A percentile compares a stretch with the other conserved stretches of the same genome.
Conservation (phyloP, 2,329 filamentous ascomycete species). For the Monascus ruber region DNA sequence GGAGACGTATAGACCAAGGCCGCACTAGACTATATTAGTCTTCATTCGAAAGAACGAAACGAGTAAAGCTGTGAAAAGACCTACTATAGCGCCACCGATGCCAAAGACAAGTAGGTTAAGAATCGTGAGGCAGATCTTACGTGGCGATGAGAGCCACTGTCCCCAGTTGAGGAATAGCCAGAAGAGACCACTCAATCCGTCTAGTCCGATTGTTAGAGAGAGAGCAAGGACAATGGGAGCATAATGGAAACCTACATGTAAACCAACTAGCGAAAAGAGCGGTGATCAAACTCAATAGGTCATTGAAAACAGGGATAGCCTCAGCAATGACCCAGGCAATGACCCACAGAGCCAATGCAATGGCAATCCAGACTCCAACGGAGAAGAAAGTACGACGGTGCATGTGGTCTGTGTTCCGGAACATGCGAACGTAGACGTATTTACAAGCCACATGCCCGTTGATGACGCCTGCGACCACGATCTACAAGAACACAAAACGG, state of each 20-base stretch:
- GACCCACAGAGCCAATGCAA: slow-evolving; percentile 45
- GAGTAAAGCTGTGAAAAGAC: background rate
- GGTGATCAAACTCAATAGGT: slow-evolving; percentile 49
- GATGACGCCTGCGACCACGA: slow-evolving; percentile 57
- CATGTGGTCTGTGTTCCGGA: slow-evolving; percentile 45
- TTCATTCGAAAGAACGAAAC: background rate
- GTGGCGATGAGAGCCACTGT: slow-evolving; percentile 20
- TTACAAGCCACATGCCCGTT: slow-evolving; percentile 55
- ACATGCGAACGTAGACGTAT: slow-evolving; percentile 54
- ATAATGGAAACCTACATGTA: slow-evolving; percentile 30
- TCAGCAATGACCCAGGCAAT: slow-evolving; percentile 56
- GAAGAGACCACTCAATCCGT: slow-evolving; percentile 25
- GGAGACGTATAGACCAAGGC: slow-evolving; percentile 23
- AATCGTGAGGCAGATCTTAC: slow-evolving; percentile 30
- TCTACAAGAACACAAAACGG: slow-evolving; percentile 19
- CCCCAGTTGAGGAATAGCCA: slow-evolving; percentile 34
- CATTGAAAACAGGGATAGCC: slow-evolving; percentile 56
- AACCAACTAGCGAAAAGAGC: slow-evolving; percentile 57
- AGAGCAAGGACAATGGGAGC: background rate
- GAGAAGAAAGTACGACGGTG: slow-evolving; percentile 36
- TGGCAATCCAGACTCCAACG: slow-evolving; percentile 45
- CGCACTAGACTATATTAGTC: slow-evolving; percentile 12
- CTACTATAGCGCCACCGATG: slow-evolving; percentile 13
- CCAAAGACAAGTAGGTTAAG: slow-evolving; percentile 18
- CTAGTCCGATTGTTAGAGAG: background rate